Percentiles rank a stretch among this genome's conserved stretches.
phyloP scores from a whole-genome alignment of 2,329 filamentous ascomycete genomes.

The Nigrospora osmanthi region DNA sequence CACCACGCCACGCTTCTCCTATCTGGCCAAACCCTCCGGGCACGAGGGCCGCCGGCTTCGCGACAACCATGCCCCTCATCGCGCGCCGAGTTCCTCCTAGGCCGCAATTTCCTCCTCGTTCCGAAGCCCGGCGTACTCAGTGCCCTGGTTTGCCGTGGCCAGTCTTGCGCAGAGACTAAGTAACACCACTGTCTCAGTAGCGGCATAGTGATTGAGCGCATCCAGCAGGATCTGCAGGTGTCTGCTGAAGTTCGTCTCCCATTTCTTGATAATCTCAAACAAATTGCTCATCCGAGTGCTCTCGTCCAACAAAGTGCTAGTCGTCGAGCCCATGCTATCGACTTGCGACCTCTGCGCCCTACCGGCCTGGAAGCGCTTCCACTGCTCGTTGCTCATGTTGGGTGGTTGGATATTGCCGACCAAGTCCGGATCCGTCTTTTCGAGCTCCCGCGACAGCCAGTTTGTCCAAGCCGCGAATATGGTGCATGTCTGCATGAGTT shows the following conservation, averaged over 20 bases:
- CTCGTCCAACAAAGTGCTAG: constrained; percentile 28
- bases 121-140: constrained; percentile 52
- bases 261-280: constrained; percentile 81
- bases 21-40: too few relatives aligned
- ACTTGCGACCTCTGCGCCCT: constrained; percentile 28
- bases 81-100: neutral
- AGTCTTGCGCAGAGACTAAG: constrained; percentile 78
- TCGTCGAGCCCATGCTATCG: constrained; percentile 24
- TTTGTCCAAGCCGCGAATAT: constrained; percentile 89
- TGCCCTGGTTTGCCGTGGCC: constrained; percentile 74
- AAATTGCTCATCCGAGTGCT: constrained; percentile 61
- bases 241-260: constrained; percentile 86
- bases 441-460: constrained; percentile 76
- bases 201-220: constrained; percentile 92
- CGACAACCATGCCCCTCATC: too few relatives aligned
- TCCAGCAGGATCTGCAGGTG: constrained; percentile 92
- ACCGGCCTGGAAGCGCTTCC: constrained; percentile 47
- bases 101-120: constrained; percentile 45
- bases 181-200: constrained; percentile 92
- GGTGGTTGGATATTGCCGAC: constrained; percentile 46
- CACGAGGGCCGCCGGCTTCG: too few relatives aligned
- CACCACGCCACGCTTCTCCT: too few relatives aligned
- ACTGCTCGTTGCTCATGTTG: constrained; percentile 54
- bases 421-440: constrained; percentile 76
- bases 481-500: constrained; percentile 91